Base-by-base conservation (phyloP, 2,329 filamentous ascomycete genomes). In the Cladosporium sp. region DNA sequence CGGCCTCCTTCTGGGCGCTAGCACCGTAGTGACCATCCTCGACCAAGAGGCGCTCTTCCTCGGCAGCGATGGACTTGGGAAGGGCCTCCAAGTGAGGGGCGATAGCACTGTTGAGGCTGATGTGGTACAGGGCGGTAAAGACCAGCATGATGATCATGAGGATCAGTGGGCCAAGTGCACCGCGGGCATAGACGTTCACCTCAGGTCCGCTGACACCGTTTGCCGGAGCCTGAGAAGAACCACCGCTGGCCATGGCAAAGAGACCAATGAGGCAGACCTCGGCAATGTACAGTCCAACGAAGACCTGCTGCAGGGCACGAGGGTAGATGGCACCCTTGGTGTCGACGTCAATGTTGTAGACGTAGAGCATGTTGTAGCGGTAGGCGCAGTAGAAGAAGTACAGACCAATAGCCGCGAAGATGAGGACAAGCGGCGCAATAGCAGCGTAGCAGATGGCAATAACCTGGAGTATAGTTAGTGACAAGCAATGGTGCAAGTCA, bases 281-380 rank as follows among this genome's bases (percentile, higher is more conserved):
- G 1, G 87, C 84, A 35, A 97, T 80, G 71, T 97, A 97, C 50
- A 95, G 78, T 20, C 93, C 92, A 1, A 87, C 86, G 25, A 93
- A 85, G 48, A 95, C 83, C 58, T 97, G 92, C 71, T 95, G 87
- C 52, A 97, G 78, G 1, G 90, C 92, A n/a, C 87, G 87, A 1
- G 90, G 88, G 69, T 96, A 97, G 65, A 90, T 86, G 13, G 93
- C 82, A 15, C 93, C 92, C 68, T 95, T 90, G 36, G 90, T 96
- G 70, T 97, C 91, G 67, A 96, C 86, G 59, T 84, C 77, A 8
- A 89, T 85, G 69, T 95, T 89, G 51, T 86, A 88, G 35, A 96
- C 91, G 72, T 90, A 97, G 50, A 97, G 81, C 56, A 97, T 75
- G 70, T 96, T 95, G 80, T 97, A 96, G 17, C 89, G 84, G 79